These are phyloP conservation scores for Cryptosporidium meleagridis DNA, from an alignment of 169 alveolate genomes.

Conservation along the genomic window DNA sequence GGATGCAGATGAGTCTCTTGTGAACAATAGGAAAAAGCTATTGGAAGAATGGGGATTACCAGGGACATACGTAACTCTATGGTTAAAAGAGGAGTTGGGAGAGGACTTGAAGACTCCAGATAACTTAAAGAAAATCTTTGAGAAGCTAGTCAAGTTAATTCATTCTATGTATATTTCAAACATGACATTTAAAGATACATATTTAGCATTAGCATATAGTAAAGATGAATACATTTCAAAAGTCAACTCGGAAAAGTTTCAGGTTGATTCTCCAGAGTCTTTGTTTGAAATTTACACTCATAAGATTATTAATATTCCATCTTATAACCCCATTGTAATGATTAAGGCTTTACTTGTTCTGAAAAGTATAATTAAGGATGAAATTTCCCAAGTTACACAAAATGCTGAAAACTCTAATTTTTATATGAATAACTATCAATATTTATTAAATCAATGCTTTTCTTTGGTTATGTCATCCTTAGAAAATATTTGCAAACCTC, in stretches of 20 bases:
- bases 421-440: background rate
- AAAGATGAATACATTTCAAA: slow-evolving; percentile 15
- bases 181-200: slow-evolving; percentile 44
- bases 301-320: slow-evolving; percentile 7
- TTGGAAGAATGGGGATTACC: slow-evolving; percentile 52
- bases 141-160: background rate
- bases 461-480: background rate
- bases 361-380: slow-evolving; percentile 15
- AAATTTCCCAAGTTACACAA: background rate
- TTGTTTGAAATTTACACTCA: background rate
- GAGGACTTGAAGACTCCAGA: background rate
- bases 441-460: background rate
- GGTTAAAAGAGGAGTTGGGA: slow-evolving; percentile 30
- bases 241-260: background rate
- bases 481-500: slow-evolving; percentile 8
- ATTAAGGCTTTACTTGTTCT: slow-evolving; percentile 9
- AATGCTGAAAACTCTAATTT: background rate
- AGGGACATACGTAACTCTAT: slow-evolving; percentile 20
- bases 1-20: slow-evolving; percentile 51
- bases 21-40: slow-evolving; percentile 25
- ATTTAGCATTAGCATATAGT: slow-evolving; percentile 57
- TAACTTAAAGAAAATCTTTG: background rate
- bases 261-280: background rate
- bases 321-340: slow-evolving; percentile 50
- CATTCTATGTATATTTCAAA: slow-evolving; percentile 47